Evolutionary conservation across 805 yeast species (phyloP).

Genomic region (Lipomyces yamanashiensis): DNA sequence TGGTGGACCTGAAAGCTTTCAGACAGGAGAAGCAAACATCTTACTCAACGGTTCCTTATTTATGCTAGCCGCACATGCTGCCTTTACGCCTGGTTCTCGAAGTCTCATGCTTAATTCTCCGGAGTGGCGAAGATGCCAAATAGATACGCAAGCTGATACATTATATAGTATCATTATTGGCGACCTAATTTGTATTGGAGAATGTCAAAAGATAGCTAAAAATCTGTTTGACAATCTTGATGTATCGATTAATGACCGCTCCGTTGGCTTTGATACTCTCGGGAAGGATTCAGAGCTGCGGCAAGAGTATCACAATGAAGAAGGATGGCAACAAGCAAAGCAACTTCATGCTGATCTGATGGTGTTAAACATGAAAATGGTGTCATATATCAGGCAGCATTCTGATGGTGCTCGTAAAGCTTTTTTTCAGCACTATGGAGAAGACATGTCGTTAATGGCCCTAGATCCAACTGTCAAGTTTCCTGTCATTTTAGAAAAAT

Average conservation of each 20-base stretch:
- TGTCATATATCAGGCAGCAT: neutral
- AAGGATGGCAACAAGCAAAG: slow-evolving; percentile 5
- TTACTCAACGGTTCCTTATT: neutral
- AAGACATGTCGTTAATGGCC: neutral
- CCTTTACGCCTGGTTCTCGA: neutral
- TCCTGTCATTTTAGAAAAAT: neutral
- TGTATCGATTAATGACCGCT: neutral
- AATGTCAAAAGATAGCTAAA: neutral
- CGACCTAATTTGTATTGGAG: neutral
- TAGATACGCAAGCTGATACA: neutral
- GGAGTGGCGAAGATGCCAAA: neutral
- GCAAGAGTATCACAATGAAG: slow-evolving; percentile 5
- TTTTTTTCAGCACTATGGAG: neutral
- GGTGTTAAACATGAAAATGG: neutral
- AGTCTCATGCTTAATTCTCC: neutral
- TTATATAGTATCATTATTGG: neutral
- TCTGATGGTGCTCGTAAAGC: neutral
- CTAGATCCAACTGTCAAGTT: neutral
- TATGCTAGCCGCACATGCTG: slow-evolving; percentile 1
- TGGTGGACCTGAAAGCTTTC: neutral
- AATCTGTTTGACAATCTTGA: neutral
- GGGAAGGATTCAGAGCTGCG: neutral
- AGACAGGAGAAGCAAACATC: neutral
- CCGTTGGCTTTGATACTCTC: neutral
- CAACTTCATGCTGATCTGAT: neutral